Evolutionary conservation across 352 stramenopile species (phyloP), one percentile per base, ranked within the genome.

Genomic region (Globisporangium cederbergense): DNA sequence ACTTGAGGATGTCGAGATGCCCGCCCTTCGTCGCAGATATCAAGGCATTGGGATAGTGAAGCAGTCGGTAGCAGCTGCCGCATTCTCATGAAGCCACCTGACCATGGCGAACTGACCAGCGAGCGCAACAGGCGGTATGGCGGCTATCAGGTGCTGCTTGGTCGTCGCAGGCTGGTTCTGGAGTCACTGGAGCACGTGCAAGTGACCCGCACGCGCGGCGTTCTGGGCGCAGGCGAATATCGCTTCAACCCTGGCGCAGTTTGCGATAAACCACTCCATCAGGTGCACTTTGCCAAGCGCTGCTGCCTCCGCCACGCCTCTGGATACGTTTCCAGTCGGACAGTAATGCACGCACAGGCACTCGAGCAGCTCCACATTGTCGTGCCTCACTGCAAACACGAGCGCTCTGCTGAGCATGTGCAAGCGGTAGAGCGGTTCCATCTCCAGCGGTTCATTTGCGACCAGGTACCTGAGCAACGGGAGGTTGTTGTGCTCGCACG

Each of bases 231-330:
- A 45, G 40, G 40, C 11, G 11, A 4, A 13, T 4, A 18, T n/a
- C 10, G 22, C 22, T 25, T 45, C 10, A 5, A 45, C 40, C 10
- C n/a, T 45, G 40, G 36, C 3, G 3, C 36, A 13, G 36, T 42
- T 11, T 42, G 36, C 36, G 9, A 55, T 3, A 20, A 36, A 16
- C 49, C 28, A 36, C 4, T 36, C 28, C 49, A 36, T 36, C 11
- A 36, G 20, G 28, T 55, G 32, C 32, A 59, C 36, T 45, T 60
- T 60, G 54, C 54, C 54, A 9, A 60, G 11, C 42, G 16, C 2
- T 20, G 54, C 36, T 4, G 54, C 36, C 10, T 30, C 20, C 13
- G 42, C 54, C 10, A 60, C 28, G 1, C 54, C 54, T 3, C 36
- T 43, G 13, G 54, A 28, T 3, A 20, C 36, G 11, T 50, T 25